Conservation (phyloP, 2,329 filamentous ascomycete genomes). For the Alternaria tenuissima region DNA sequence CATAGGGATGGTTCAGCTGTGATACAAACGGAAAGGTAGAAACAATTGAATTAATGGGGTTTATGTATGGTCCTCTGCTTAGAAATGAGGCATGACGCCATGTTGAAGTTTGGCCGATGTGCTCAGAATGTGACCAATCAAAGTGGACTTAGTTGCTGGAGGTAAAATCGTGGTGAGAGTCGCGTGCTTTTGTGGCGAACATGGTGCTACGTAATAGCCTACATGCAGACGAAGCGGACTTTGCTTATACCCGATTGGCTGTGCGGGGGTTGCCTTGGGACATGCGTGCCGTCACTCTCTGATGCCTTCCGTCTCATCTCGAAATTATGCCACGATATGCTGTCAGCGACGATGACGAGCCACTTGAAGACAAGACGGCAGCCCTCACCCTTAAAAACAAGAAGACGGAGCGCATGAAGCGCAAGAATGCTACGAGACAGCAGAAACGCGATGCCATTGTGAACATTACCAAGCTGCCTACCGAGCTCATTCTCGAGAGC, state of each 20-base stretch:
- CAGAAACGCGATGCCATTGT: conserved; percentile 41
- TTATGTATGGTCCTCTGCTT: conserved; percentile 31
- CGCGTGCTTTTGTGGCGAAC: conserved; percentile 12
- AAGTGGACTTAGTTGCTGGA: not conserved
- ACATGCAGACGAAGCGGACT: conserved; percentile 6
- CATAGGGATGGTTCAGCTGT: not conserved
- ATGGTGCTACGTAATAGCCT: conserved; percentile 6
- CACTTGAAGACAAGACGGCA: conserved; percentile 61
- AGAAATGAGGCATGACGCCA: conserved; percentile 38
- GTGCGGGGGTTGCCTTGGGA: not conserved
- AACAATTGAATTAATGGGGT: not conserved
- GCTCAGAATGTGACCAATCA: conserved; percentile 27
- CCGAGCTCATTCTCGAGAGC: conserved; percentile 62
- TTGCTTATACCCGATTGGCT: conserved; percentile 17
- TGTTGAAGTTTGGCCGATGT: conserved; percentile 20
- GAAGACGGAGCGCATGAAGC: conserved; percentile 60
- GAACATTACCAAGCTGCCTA: conserved; percentile 59
- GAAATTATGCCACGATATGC: conserved; percentile 33
- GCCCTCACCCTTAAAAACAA: conserved; percentile 61
- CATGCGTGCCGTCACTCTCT: conserved; percentile 13
- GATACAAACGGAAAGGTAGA: not conserved
- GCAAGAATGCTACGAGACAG: conserved; percentile 46
- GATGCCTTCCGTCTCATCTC: conserved; percentile 3
- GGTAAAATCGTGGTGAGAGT: not conserved
- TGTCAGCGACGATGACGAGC: conserved; percentile 49